Conservation (phyloP, 306 rosid species). For the Pyrus pyrifolia region DNA sequence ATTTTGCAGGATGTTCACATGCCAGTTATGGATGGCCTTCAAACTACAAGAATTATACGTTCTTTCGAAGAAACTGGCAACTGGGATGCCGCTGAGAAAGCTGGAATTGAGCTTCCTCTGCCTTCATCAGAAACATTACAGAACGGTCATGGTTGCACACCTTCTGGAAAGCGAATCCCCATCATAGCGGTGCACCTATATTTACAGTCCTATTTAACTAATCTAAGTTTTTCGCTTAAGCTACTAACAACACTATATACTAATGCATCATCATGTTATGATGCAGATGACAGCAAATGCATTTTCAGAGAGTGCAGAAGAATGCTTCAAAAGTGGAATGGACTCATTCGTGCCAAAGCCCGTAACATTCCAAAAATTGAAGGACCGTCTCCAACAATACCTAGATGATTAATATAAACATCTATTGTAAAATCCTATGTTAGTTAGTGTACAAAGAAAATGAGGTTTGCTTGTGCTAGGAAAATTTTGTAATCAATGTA, state of each 20-base stretch:
- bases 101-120: slow-evolving; percentile 47
- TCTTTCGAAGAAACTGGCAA: slow-evolving; percentile 79
- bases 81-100: slow-evolving; percentile 73
- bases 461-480: slow-evolving; percentile 25
- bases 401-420: slow-evolving; percentile 20
- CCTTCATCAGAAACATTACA: slow-evolving; percentile 20
- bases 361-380: slow-evolving; percentile 65
- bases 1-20: slow-evolving; percentile 73
- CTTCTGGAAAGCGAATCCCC: slow-evolving; percentile 42
- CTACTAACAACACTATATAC: neutral
- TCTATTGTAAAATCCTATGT: slow-evolving; percentile 43
- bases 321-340: slow-evolving; percentile 80
- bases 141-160: slow-evolving; percentile 9
- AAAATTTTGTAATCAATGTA: slow-evolving; percentile 60
- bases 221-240: neutral
- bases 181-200: slow-evolving; percentile 63
- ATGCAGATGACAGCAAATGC: slow-evolving; percentile 91
- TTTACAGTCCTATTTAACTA: neutral
- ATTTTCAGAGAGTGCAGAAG: slow-evolving; percentile 81
- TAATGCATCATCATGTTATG: neutral
- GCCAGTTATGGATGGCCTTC: slow-evolving; percentile 95
- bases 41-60: slow-evolving; percentile 83
- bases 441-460: slow-evolving; percentile 38
- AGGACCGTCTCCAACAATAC: slow-evolving; percentile 52
- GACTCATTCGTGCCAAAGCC: slow-evolving; percentile 88